Conservation (phyloP, 306 rosid genomes). For the Mimosa bimucronata region DNA sequence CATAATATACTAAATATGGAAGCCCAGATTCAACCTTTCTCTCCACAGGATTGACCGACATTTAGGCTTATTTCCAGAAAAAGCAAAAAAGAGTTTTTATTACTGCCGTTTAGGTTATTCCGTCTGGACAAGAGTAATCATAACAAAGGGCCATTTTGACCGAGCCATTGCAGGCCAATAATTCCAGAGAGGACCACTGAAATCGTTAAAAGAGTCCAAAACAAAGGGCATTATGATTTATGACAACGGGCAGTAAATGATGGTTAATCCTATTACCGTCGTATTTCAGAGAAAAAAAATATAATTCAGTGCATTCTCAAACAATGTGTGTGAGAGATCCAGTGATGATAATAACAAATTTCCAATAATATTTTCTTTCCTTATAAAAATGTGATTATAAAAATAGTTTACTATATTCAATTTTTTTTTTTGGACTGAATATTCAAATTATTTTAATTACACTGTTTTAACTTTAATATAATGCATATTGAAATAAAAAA, state of each 20-base stretch:
- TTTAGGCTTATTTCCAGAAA: background rate
- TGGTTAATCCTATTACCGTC: conserved; percentile 24
- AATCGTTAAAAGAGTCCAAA: conserved; percentile 26
- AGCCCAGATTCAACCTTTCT: background rate
- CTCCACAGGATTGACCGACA: background rate
- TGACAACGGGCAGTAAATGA: conserved; percentile 39
- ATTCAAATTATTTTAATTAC: too few species aligned
- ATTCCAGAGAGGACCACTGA: conserved; percentile 45
- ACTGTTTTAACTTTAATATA: too few species aligned
- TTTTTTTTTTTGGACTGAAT: too few species aligned
- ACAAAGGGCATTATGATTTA: conserved; percentile 21
- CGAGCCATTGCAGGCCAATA: conserved; percentile 23
- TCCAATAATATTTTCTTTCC: background rate
- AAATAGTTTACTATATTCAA: too few species aligned
- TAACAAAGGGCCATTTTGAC: conserved; percentile 33
- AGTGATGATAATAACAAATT: too few species aligned
- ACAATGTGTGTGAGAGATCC: background rate
- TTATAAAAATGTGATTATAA: too few species aligned
- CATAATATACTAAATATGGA: too few species aligned
- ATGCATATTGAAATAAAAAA: background rate
- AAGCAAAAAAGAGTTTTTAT: background rate
- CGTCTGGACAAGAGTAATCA: conserved; percentile 30
- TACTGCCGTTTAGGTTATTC: background rate
- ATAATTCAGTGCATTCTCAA: background rate
- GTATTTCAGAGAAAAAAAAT: background rate